These are phyloP conservation scores for Suillus weaverae DNA, from an alignment of 768 basidiomycete species.

Conservation along the genomic window DNA sequence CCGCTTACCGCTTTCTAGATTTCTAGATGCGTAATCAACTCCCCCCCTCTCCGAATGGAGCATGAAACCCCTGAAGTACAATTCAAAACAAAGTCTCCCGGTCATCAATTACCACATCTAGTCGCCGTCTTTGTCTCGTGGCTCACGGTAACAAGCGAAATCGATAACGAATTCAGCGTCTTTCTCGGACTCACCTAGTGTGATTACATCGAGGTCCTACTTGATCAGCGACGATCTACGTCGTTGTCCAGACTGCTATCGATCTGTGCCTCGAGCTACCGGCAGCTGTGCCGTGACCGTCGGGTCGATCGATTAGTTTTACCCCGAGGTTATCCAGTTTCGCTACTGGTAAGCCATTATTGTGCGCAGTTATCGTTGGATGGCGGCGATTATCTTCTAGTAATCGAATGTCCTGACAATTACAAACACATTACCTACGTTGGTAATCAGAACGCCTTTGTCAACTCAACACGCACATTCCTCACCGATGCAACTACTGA, in stretches of 20 bases:
- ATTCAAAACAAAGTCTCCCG: neutral
- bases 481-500: neutral
- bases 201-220: conserved; percentile 4
- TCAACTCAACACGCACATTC: neutral
- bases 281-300: neutral
- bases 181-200: neutral
- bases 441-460: conserved; percentile 1
- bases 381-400: neutral
- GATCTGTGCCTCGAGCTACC: neutral
- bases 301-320: neutral
- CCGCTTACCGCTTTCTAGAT: neutral
- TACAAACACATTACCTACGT: neutral
- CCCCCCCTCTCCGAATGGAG: neutral
- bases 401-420: neutral
- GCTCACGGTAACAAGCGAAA: neutral
- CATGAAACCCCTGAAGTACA: neutral
- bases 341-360: neutral
- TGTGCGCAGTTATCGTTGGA: neutral
- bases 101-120: conserved; percentile 5
- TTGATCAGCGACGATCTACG: neutral
- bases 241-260: neutral
- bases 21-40: neutral
- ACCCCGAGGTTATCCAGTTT: neutral
- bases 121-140: neutral
- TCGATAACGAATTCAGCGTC: neutral